These are phyloP conservation scores for Ophiostoma novo-ulmi DNA, from an alignment of 2,329 filamentous ascomycete genomes.

Conservation along the genomic window DNA sequence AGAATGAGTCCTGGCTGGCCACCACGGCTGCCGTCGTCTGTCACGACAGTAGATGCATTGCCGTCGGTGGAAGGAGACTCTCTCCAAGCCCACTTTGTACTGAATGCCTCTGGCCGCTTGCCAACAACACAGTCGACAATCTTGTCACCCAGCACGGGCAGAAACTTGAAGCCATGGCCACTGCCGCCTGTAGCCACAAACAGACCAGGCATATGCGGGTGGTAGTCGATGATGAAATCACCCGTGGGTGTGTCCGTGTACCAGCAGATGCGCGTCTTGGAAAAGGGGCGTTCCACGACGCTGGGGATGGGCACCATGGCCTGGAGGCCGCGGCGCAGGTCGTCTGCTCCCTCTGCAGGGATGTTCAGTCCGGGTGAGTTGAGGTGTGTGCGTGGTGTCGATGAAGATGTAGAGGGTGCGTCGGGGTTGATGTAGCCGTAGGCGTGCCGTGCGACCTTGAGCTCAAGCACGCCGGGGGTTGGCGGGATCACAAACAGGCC, in stretches of 20 bases:
- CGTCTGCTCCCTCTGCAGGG: constrained; percentile 55
- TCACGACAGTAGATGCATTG: constrained; percentile 40
- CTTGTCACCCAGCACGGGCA: constrained; percentile 60
- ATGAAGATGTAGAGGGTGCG: constrained; percentile 28
- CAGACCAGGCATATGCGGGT: constrained; percentile 55
- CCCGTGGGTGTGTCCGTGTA: constrained; percentile 68
- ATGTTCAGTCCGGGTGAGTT: constrained; percentile 47
- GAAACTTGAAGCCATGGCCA: constrained; percentile 64
- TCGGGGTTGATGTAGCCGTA: constrained; percentile 61
- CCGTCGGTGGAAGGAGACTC: constrained; percentile 34
- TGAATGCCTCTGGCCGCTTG: constrained; percentile 46
- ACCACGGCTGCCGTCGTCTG: constrained; percentile 51
- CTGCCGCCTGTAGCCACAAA: constrained; percentile 61
- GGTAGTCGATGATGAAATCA: constrained; percentile 66
- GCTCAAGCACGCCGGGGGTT: constrained; percentile 41
- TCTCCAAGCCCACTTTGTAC: constrained; percentile 60
- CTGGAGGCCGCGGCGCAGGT: constrained; percentile 56
- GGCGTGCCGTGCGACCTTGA: constrained; percentile 66
- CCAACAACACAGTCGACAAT: constrained; percentile 52
- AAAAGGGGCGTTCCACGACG: constrained; percentile 56
- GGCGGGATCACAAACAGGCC: constrained; percentile 75
- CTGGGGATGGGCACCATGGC: constrained; percentile 55
- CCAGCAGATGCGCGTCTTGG: constrained; percentile 63
- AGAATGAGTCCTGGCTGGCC: constrained; percentile 45
- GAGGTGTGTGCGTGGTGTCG: constrained; percentile 44